A percentile compares a stretch with the other conserved stretches of the same genome.
These are phyloP conservation scores for Pyricularia sp. DNA, from an alignment of 2,329 filamentous ascomycete genomes.

Conservation along the genomic window DNA sequence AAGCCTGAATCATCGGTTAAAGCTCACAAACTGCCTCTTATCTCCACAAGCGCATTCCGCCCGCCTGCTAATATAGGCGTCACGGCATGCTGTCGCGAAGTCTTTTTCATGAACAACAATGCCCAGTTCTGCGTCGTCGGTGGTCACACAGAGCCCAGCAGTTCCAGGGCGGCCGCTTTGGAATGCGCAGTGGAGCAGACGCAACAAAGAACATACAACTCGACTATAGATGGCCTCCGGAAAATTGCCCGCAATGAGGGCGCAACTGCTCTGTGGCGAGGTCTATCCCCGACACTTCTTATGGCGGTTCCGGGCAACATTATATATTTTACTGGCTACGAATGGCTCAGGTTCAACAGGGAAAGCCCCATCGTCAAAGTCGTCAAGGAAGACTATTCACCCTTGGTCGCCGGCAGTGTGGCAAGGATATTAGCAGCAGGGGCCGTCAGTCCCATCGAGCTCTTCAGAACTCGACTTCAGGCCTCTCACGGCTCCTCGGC, in stretches of 20 bases:
- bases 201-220: conserved; percentile 74
- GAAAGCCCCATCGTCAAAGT: conserved; percentile 60
- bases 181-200: conserved; percentile 85
- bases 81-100: conserved; percentile 89
- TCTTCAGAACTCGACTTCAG: conserved; percentile 88
- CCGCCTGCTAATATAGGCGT: conserved; percentile 69
- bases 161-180: conserved; percentile 28
- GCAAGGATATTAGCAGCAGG: conserved; percentile 75
- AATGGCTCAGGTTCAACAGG: conserved; percentile 74
- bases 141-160: conserved; percentile 30
- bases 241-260: conserved; percentile 97
- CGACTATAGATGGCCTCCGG: conserved; percentile 80
- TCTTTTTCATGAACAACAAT: conserved; percentile 90
- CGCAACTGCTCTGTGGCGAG: conserved; percentile 77
- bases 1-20: conserved; percentile 5
- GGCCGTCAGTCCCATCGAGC: conserved; percentile 82
- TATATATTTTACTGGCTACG: conserved; percentile 97
- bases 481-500: conserved; percentile 52
- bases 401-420: conserved; percentile 68
- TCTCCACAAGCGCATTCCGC: conserved; percentile 57
- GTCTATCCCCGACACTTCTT: conserved; percentile 82
- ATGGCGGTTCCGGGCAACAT: conserved; percentile 96
- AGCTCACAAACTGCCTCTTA: background rate
- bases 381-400: conserved; percentile 62
- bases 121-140: conserved; percentile 71